Conservation (phyloP, 169 alveolate species). For the Eimeria acervulina region DNA sequence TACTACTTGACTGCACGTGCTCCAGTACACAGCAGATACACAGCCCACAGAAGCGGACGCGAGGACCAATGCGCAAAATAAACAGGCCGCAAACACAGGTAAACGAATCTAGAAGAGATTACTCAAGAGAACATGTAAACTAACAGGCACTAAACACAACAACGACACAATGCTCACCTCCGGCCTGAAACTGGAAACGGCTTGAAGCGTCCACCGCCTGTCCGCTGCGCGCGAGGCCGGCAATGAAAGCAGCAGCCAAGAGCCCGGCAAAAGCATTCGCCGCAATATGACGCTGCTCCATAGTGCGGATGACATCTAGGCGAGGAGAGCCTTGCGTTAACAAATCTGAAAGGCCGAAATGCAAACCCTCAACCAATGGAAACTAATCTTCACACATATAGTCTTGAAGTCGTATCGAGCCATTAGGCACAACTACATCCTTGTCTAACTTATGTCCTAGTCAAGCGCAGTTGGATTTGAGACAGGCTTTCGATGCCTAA, state of each 20-base stretch:
- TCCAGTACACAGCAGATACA: not conserved
- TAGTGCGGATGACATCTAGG: not conserved
- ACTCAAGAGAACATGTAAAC: not conserved
- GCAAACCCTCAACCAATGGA: not conserved
- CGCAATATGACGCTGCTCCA: slow-evolving; percentile 55
- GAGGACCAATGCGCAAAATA: no score
- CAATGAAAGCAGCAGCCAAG: slow-evolving; percentile 23
- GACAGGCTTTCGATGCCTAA: not conserved
- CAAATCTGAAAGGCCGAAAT: not conserved
- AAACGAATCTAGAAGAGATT: not conserved
- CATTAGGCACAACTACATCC: not conserved
- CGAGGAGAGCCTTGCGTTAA: slow-evolving; percentile 66
- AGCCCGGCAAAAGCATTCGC: slow-evolving; percentile 7
- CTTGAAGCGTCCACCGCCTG: not conserved
- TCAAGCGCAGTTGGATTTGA: not conserved
- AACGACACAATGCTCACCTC: not conserved
- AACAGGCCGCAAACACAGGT: not conserved
- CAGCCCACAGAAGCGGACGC: not conserved
- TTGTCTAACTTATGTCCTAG: not conserved
- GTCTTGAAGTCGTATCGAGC: not conserved
- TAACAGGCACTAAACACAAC: not conserved
- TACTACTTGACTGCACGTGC: no score
- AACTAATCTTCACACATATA: not conserved
- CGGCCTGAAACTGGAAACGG: slow-evolving; percentile 7
- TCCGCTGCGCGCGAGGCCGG: slow-evolving; percentile 19